These are phyloP conservation scores for Austroboletus festivus DNA, from an alignment of 768 basidiomycete species.

Conservation along the genomic window DNA sequence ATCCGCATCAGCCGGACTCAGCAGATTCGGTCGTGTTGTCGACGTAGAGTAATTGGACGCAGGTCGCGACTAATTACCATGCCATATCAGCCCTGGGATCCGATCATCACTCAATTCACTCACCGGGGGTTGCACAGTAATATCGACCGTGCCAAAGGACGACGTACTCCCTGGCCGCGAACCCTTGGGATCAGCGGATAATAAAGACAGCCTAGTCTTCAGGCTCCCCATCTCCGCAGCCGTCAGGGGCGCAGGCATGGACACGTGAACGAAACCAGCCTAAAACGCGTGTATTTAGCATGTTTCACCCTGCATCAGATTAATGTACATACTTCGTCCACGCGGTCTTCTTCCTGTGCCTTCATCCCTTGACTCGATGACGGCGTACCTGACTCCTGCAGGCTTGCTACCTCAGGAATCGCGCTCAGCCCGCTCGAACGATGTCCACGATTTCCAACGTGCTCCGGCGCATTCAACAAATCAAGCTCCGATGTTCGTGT, in stretches of 20 bases:
- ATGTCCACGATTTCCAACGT: constrained; percentile 27
- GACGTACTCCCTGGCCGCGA: constrained; percentile 31
- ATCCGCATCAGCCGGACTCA: constrained; percentile 42
- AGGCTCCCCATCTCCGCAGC: constrained; percentile 23
- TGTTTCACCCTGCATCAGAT: constrained; percentile 1
- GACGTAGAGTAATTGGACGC: constrained; percentile 35
- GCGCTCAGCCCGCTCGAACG: constrained; percentile 44
- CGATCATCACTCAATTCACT: constrained; percentile 5
- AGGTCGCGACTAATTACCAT: constrained; percentile 34
- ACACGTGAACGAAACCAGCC: constrained; percentile 36
- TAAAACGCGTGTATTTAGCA: constrained; percentile 13
- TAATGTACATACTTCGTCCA: constrained; percentile 31
- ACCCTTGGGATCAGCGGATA: constrained; percentile 24
- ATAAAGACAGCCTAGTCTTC: constrained; percentile 16
- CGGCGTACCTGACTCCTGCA: constrained; percentile 27
- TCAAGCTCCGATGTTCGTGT: constrained; percentile 51
- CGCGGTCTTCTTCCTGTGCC: constrained; percentile 35
- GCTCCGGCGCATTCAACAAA: constrained; percentile 44
- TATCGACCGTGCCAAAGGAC: constrained; percentile 30
- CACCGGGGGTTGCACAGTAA: constrained; percentile 33
- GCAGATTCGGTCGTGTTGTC: constrained; percentile 27
- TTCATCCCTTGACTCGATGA: constrained; percentile 29
- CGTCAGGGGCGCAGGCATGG: constrained; percentile 29
- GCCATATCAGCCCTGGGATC: constrained; percentile 4
- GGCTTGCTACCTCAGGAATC: constrained; percentile 54